Evolutionary conservation across 2,329 filamentous ascomycete species (phyloP).

Genomic region (Gremmenia infestans): DNA sequence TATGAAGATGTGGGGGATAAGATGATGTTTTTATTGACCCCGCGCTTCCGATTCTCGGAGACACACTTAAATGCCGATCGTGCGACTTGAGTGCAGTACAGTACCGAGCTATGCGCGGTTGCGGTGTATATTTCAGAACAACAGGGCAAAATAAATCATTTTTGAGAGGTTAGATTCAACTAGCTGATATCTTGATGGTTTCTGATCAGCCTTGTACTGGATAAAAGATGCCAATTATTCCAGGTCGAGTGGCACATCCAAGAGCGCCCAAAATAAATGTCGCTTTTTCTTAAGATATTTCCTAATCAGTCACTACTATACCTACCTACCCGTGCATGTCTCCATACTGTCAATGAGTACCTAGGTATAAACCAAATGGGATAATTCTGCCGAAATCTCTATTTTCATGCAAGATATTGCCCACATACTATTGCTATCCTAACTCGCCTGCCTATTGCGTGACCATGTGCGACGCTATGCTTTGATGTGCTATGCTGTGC

Average conservation of each 20-base stretch:
- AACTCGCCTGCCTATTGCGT: background rate
- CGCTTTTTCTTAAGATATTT: too few relatives aligned
- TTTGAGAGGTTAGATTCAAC: background rate
- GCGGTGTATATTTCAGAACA: background rate
- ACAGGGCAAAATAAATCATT: background rate
- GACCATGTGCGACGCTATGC: constrained; percentile 9
- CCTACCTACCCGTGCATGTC: too few relatives aligned
- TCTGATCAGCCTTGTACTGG: background rate
- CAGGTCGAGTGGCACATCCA: too few relatives aligned
- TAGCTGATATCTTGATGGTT: background rate
- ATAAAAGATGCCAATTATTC: too few relatives aligned
- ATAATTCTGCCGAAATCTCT: background rate
- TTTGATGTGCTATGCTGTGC: background rate
- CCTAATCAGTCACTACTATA: too few relatives aligned
- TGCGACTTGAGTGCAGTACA: background rate
- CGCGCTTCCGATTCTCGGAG: constrained; percentile 1
- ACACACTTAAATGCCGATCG: background rate
- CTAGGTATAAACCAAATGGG: background rate
- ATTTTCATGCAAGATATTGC: background rate
- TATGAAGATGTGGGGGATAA: background rate
- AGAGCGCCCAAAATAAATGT: too few relatives aligned
- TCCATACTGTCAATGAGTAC: background rate
- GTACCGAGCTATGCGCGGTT: background rate
- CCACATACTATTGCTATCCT: background rate
- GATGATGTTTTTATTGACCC: background rate